Evolutionary conservation across 805 yeast genomes (phyloP).

Genomic region (Kazachstania psychrophila): DNA sequence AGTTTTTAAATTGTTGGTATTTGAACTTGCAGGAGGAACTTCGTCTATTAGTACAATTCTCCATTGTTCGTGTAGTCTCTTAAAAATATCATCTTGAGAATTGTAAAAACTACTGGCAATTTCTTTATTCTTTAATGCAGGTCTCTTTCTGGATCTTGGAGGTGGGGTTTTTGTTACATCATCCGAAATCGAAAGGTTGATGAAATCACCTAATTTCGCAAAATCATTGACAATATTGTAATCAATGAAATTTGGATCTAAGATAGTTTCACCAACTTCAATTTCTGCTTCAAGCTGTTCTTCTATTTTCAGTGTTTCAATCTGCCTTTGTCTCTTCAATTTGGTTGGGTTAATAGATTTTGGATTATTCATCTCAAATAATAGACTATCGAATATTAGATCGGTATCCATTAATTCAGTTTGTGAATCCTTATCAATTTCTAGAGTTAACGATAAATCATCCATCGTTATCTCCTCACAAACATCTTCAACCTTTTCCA

Average conservation of each 20-base stretch:
- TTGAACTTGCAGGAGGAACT: neutral
- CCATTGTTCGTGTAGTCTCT: slow-evolving; percentile 1
- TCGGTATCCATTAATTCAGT: slow-evolving; percentile 24
- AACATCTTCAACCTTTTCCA: too few relatives aligned
- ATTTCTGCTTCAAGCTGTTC: neutral
- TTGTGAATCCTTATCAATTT: slow-evolving; percentile 6
- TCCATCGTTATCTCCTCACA: neutral
- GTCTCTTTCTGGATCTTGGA: slow-evolving; percentile 23
- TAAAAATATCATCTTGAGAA: slow-evolving; percentile 4
- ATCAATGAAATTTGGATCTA: slow-evolving; percentile 10
- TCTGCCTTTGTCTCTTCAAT: neutral
- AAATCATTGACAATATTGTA: slow-evolving; percentile 16
- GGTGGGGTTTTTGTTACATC: slow-evolving; percentile 8
- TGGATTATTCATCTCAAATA: slow-evolving; percentile 16
- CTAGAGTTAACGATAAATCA: slow-evolving; percentile 2
- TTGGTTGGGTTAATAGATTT: neutral
- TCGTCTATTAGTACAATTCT: neutral
- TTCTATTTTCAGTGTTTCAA: neutral
- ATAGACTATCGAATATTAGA: slow-evolving; percentile 22
- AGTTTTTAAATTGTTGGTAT: slow-evolving; percentile 4
- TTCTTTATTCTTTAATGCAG: slow-evolving; percentile 14
- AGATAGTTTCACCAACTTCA: neutral
- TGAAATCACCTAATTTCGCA: slow-evolving; percentile 16
- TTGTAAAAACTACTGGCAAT: slow-evolving; percentile 17
- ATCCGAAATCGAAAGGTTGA: slow-evolving; percentile 5